Evolutionary conservation across 768 basidiomycete species (phyloP).

Genomic region (Hemileccinum impolitum): DNA sequence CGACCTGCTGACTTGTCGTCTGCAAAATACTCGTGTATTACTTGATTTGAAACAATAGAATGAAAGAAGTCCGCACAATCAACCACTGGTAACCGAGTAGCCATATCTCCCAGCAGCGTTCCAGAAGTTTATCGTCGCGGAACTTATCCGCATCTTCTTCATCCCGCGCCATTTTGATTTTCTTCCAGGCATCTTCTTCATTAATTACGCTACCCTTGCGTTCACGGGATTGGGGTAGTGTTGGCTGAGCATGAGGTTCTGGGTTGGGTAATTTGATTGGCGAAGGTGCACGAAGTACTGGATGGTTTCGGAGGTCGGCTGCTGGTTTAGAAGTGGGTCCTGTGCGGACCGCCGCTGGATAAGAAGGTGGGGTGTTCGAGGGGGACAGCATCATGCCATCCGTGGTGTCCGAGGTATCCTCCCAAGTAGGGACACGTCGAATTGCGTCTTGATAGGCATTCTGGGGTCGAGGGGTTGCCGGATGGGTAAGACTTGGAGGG

Average conservation of each 20-base stretch:
- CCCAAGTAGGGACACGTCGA: constrained; percentile 30
- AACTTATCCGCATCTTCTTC: constrained; percentile 71
- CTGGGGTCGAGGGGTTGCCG: constrained; percentile 29
- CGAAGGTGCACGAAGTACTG: constrained; percentile 20
- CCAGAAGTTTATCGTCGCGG: constrained; percentile 57
- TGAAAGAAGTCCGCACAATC: constrained; percentile 46
- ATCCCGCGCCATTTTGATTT: constrained; percentile 65
- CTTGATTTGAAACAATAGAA: constrained; percentile 12
- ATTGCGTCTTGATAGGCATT: constrained; percentile 7
- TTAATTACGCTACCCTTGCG: constrained; percentile 52
- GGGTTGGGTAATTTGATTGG: constrained; percentile 31
- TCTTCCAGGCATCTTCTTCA: constrained; percentile 77
- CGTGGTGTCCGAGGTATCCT: constrained; percentile 37
- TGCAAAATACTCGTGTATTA: constrained; percentile 29
- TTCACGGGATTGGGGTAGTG: constrained; percentile 30
- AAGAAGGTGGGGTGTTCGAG: constrained; percentile 48
- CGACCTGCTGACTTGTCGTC: constrained; percentile 71
- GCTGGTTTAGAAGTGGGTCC: constrained; percentile 14
- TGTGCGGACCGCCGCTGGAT: constrained; percentile 41
- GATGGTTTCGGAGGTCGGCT: constrained; percentile 12
- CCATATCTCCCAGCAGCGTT: constrained; percentile 78
- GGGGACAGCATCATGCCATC: constrained; percentile 30
- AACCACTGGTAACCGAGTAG: constrained; percentile 68
- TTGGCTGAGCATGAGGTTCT: constrained; percentile 15
- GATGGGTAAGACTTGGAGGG: constrained; percentile 26